Evolutionary conservation across 495 filamentous ascomycete genomes (phyloP), one percentile per base, ranked within the genome.

Genomic region (Aspergillus nidulans): DNA sequence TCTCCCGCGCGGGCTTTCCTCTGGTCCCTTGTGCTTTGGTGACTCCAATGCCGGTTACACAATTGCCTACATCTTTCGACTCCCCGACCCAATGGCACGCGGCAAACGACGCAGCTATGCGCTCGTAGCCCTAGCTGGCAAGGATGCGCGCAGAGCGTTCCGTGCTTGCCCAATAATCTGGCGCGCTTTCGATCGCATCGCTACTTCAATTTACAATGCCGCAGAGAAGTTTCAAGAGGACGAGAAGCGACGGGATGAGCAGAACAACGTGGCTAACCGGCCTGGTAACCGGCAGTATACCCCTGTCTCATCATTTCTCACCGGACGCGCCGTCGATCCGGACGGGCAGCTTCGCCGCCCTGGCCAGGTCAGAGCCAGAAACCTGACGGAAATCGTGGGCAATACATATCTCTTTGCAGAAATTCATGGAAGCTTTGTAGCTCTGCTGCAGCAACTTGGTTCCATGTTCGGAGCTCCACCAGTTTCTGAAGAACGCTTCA

Each of bases 41-140:
- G 91, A 96, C 60, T 79, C 86, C 3, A 71, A 80, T 1, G 83
- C 86, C 3, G 92, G 92, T 41, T 95, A 92, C 71, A 95, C 92
- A 3, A 92, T 92, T 10, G 92, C 92, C 53, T 95, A 89, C 68
- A 87, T 95, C 62, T 96, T 97, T 67, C 89, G 90, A 20, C 86
- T 96, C 9, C 84, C 86, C 16, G 92, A 97, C 66, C 80, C 91
- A 19, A 86, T 91, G 71, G 91, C 92, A 16, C 90, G 92, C 32
- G 92, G 92, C 40, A 84, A 88, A 56, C 83, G 87, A 59, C 85
- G 92, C 54, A 86, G 89, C 39, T 97, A 97, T 69, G 91, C 92
- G 39, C 79, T 97, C 40, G 75, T 96, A 44, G 90, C 89, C n/a
- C 82, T 96, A 24, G 79, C 76, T 16, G 79, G 81, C 8, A 78